Evolutionary conservation across 1,284 basidiomycete genomes (phyloP).

Genomic region (Tilletia indica): DNA sequence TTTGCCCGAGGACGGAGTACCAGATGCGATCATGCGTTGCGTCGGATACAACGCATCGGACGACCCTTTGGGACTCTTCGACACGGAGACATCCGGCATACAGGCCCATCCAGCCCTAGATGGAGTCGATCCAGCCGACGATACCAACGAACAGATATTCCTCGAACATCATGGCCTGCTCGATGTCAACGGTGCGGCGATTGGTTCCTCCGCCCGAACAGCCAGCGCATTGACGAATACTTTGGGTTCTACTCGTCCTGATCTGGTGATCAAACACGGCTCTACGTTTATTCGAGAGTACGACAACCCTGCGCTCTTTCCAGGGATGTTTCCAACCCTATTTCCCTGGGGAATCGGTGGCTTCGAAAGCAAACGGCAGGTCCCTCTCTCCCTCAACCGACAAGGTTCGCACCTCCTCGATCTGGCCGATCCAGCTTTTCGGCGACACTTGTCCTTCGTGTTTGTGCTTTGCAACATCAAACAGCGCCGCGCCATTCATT

Average conservation of each 20-base stretch:
- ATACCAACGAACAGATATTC: not conserved
- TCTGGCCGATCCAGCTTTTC: not conserved
- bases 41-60: not conserved
- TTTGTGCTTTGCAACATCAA: too few species aligned
- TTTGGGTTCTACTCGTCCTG: not conserved
- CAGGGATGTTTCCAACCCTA: too few species aligned
- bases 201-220: not conserved
- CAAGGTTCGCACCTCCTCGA: not conserved
- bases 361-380: not conserved
- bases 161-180: not conserved
- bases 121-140: not conserved
- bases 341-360: too few species aligned
- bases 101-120: not conserved
- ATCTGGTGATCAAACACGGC: not conserved
- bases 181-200: not conserved
- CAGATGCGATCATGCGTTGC: not conserved
- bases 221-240: not conserved
- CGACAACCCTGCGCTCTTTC: too few species aligned
- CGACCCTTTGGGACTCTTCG: not conserved
- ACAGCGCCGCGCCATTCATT: too few species aligned
- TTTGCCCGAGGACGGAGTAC: not conserved
- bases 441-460: not conserved
- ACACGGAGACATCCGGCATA: not conserved
- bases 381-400: not conserved
- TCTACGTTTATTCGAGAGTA: not conserved